These are phyloP conservation scores for Apiosordaria backusii DNA, from an alignment of 495 filamentous ascomycete species.

Conservation along the genomic window DNA sequence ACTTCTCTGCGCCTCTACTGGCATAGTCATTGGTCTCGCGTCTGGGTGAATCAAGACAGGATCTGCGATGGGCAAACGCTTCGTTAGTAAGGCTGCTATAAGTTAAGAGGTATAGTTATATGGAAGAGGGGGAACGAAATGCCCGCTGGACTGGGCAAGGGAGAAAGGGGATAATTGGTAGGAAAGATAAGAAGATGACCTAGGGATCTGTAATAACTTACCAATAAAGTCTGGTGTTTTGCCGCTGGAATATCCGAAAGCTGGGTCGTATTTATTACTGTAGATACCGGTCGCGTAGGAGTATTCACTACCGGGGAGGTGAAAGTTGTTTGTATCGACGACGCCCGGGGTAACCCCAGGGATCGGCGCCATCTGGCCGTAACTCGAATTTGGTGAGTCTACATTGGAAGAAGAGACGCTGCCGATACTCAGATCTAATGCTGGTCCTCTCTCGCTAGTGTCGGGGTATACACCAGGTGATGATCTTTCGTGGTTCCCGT, in stretches of 20 bases:
- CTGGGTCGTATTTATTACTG: constrained; percentile 37
- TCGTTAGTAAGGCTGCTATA: constrained; percentile 34
- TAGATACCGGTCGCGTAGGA: constrained; percentile 40
- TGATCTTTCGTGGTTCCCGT: constrained; percentile 22
- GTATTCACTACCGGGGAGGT: constrained; percentile 53
- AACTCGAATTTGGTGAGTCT: constrained; percentile 72
- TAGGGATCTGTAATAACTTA: constrained; percentile 58
- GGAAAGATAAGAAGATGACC: constrained; percentile 32
- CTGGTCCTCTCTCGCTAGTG: constrained; percentile 44
- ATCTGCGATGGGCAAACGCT: constrained; percentile 31
- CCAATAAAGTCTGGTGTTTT: constrained; percentile 63
- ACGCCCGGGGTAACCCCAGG: constrained; percentile 63
- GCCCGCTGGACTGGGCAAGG: constrained; percentile 58
- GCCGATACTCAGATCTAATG: constrained; percentile 65
- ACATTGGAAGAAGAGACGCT: constrained; percentile 78
- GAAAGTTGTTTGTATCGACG: constrained; percentile 58
- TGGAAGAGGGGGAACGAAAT: constrained; percentile 58
- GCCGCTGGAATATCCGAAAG: constrained; percentile 57
- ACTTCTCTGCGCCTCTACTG: constrained; percentile 39
- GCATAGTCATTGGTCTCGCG: constrained; percentile 45
- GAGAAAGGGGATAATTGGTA: constrained; percentile 44
- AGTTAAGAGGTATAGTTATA: constrained; percentile 23
- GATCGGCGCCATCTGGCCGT: constrained; percentile 56
- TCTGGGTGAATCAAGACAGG: constrained; percentile 50
- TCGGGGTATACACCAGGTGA: constrained; percentile 45